phyloP scores from a whole-genome alignment of 192 early-diverging fungal genomes.

The Chytriomyces sp. region DNA sequence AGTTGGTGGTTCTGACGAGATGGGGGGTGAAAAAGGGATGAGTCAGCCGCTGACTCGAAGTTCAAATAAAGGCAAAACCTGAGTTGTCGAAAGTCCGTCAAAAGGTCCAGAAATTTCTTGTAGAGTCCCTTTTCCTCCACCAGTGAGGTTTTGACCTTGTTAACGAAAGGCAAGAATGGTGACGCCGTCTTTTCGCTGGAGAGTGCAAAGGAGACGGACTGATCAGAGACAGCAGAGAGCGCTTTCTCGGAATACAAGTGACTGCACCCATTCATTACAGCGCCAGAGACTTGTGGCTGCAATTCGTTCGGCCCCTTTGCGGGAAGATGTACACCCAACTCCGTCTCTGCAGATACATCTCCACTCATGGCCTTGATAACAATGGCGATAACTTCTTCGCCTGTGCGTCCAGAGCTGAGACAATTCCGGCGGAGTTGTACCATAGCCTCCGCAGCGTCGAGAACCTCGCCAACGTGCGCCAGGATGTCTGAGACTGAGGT shows the following conservation, averaged over 20 bases:
- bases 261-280: no score
- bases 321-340: no score
- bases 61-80: neutral
- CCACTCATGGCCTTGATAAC: no score
- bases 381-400: no score
- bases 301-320: no score
- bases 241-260: no score
- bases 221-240: no score
- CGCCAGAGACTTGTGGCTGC: no score
- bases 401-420: no score
- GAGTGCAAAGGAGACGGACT: no score
- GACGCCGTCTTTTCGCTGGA: neutral
- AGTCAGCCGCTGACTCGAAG: neutral
- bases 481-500: slow-evolving; percentile 11
- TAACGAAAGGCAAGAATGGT: slow-evolving; percentile 7
- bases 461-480: slow-evolving; percentile 20
- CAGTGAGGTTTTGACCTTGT: slow-evolving; percentile 18
- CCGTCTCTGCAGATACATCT: no score
- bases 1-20: neutral
- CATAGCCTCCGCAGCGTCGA: neutral
- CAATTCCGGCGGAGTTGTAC: neutral
- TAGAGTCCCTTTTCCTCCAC: slow-evolving; percentile 18
- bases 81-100: slow-evolving; percentile 1
- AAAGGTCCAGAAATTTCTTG: slow-evolving; percentile 15
- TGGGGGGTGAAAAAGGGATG: neutral